Percentiles rank a stretch among this genome's conserved stretches.
phyloP scores from a whole-genome alignment of 352 stramenopile species.

The Stramenopiles sp. region DNA sequence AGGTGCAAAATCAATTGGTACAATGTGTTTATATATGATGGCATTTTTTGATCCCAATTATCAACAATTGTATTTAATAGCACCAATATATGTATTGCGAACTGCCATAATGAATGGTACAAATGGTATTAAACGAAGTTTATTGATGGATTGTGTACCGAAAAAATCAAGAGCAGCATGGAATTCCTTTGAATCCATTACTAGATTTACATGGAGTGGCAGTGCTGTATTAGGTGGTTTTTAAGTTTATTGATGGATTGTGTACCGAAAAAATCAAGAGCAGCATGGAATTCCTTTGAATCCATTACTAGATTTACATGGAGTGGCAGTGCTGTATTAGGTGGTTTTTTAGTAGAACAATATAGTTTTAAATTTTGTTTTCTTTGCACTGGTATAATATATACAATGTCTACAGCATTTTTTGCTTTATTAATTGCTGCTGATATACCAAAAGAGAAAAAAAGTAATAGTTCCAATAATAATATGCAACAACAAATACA shows the following conservation, averaged over 20 bases:
- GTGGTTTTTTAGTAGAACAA: constrained; percentile 28
- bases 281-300: constrained; percentile 36
- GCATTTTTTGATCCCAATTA: constrained; percentile 18
- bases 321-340: constrained; percentile 31
- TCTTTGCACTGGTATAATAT: constrained; percentile 24
- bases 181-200: constrained; percentile 34
- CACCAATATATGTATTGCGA: constrained; percentile 28
- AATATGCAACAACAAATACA: too few species aligned
- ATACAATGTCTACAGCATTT: neutral
- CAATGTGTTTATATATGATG: constrained; percentile 26
- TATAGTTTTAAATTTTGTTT: constrained; percentile 32
- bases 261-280: constrained; percentile 29
- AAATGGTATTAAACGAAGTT: constrained; percentile 24
- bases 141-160: constrained; percentile 34
- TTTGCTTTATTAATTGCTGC: neutral
- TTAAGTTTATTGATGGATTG: constrained; percentile 40
- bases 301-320: constrained; percentile 31
- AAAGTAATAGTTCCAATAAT: too few species aligned
- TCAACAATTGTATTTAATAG: constrained; percentile 20
- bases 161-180: constrained; percentile 29
- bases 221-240: constrained; percentile 30
- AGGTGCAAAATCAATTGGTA: constrained; percentile 19
- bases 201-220: constrained; percentile 33
- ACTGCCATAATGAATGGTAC: constrained; percentile 28
- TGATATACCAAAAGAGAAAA: neutral